These are phyloP conservation scores for Cetraspora pellucida DNA, from an alignment of 192 early-diverging fungal species.

Conservation along the genomic window DNA sequence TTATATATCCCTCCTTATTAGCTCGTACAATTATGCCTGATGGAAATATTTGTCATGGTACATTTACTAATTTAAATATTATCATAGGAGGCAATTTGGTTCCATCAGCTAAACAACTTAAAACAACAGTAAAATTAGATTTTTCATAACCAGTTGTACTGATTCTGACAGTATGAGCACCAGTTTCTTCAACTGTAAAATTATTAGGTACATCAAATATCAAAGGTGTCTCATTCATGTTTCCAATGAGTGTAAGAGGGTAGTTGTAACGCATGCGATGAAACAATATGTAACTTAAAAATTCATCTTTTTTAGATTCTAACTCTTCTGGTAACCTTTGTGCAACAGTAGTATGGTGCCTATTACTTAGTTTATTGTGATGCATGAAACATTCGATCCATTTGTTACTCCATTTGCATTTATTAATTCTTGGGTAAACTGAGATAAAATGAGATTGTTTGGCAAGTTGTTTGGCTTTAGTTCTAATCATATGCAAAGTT, in stretches of 20 bases:
- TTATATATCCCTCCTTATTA: neutral
- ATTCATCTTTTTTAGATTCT: neutral
- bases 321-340: neutral
- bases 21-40: neutral
- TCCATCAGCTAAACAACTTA: conserved; percentile 14
- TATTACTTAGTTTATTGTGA: neutral
- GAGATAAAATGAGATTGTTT: neutral
- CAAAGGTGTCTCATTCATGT: conserved; percentile 9
- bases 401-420: neutral
- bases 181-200: neutral
- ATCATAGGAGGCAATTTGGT: neutral
- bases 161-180: neutral
- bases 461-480: neutral
- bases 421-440: neutral
- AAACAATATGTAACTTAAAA: conserved; percentile 16
- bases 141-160: too few relatives aligned
- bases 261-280: neutral
- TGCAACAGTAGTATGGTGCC: neutral
- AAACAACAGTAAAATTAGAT: conserved; percentile 6
- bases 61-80: too few relatives aligned
- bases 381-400: neutral
- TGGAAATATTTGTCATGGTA: neutral
- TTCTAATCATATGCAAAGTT: neutral
- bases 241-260: conserved; percentile 3
- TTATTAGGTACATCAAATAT: conserved; percentile 16